Evolutionary conservation across 164 flowering plant genomes (phyloP).

Genomic region (Nymphaea colorata): DNA sequence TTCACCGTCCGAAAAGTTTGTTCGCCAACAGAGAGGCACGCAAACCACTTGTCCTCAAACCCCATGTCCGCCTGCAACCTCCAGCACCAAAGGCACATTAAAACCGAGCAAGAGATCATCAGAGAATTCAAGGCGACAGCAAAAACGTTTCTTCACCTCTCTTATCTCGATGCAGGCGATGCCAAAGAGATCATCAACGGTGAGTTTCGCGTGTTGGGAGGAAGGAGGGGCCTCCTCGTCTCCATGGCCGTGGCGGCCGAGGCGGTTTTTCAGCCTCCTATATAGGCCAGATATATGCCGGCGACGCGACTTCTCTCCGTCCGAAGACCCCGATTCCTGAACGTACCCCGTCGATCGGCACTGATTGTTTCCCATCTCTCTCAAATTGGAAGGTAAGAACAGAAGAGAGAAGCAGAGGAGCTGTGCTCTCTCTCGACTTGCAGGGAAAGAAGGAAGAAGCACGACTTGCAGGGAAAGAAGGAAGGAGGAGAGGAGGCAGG

Average conservation of each 20-base stretch:
- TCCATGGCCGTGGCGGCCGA: slow-evolving; percentile 1
- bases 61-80: slow-evolving; percentile 74
- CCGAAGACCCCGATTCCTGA: no score
- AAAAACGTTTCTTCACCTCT: no score
- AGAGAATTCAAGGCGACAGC: no score
- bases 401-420: no score
- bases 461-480: no score
- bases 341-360: no score
- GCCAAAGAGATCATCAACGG: slow-evolving; percentile 54
- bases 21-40: slow-evolving; percentile 84
- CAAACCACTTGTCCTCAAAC: slow-evolving; percentile 86
- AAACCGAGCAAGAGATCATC: background rate
- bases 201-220: slow-evolving; percentile 11
- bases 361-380: no score
- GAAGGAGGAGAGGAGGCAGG: no score
- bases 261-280: slow-evolving; percentile 6
- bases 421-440: no score
- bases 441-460: no score
- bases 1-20: slow-evolving; percentile 58
- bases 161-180: slow-evolving; percentile 44
- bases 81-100: background rate
- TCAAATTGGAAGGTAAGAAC: no score
- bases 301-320: slow-evolving; percentile 5
- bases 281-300: no score
- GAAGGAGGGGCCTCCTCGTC: slow-evolving; percentile 5